phyloP scores from a whole-genome alignment of 2,329 filamentous ascomycete genomes.

The Exophiala oligosperma region DNA sequence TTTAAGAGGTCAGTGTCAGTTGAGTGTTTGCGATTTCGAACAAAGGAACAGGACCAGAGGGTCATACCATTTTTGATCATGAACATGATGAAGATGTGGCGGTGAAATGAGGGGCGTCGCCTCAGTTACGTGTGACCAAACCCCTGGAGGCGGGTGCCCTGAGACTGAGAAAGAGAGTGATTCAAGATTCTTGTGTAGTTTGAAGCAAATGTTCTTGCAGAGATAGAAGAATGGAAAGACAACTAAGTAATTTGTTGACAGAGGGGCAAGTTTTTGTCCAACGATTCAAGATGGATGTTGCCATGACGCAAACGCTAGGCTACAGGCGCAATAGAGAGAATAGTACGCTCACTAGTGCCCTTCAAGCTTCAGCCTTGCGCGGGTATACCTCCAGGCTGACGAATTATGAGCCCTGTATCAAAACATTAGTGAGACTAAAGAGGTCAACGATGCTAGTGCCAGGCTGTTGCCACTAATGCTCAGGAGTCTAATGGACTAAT shows the following conservation, averaged over 20 bases:
- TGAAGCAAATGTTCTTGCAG: background rate
- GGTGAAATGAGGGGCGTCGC: background rate
- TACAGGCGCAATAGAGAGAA: background rate
- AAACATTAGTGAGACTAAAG: too few species aligned
- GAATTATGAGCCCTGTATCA: too few species aligned
- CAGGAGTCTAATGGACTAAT: background rate
- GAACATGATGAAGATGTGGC: constrained; percentile 46
- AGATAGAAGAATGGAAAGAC: background rate
- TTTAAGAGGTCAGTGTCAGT: constrained; percentile 7
- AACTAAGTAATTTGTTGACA: background rate
- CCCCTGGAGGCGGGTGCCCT: background rate
- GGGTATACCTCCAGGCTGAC: too few species aligned
- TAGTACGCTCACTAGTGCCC: background rate
- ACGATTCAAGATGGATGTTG: background rate
- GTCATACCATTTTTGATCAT: constrained; percentile 57
- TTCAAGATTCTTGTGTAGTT: too few species aligned
- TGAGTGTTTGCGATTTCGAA: constrained; percentile 8
- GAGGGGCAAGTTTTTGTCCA: background rate
- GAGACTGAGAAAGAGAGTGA: too few species aligned
- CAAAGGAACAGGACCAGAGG: constrained; percentile 26
- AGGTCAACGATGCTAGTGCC: too few species aligned
- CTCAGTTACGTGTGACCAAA: background rate
- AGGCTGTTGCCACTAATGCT: too few species aligned
- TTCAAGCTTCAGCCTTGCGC: too few species aligned
- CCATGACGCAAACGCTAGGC: background rate